These are phyloP conservation scores for Pseudovirgaria hyperparasitica DNA, from an alignment of 2,329 filamentous ascomycete genomes.

Conservation along the genomic window DNA sequence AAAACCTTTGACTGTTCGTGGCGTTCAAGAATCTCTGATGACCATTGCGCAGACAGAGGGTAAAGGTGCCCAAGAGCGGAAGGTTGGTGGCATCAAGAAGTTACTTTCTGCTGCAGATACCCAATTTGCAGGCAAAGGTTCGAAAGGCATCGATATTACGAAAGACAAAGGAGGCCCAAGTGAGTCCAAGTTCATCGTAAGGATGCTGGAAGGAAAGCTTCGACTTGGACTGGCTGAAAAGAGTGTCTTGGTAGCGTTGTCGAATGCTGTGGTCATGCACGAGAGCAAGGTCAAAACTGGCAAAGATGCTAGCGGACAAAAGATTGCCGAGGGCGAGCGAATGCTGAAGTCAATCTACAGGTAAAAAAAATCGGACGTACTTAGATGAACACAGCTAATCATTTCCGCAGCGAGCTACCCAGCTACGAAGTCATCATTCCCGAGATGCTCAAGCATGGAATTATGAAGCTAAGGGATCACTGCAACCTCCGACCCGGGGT, in stretches of 20 bases:
- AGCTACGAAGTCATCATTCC: constrained; percentile 94
- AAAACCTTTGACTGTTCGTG: constrained; percentile 73
- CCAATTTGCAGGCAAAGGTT: constrained; percentile 52
- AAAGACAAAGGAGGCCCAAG: constrained; percentile 89
- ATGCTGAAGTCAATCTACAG: constrained; percentile 85
- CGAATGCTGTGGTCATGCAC: constrained; percentile 77
- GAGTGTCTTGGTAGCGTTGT: constrained; percentile 79
- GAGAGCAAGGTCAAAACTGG: constrained; percentile 58
- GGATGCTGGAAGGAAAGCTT: constrained; percentile 89
- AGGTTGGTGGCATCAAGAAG: constrained; percentile 93
- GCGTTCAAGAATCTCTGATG: constrained; percentile 80
- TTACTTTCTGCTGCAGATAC: constrained; percentile 82
- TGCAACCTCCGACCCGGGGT: constrained; percentile 91
- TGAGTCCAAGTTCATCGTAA: constrained; percentile 86
- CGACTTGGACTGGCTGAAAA: constrained; percentile 83
- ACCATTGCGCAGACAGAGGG: constrained; percentile 77
- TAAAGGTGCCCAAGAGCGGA: constrained; percentile 76
- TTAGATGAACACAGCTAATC: constrained; percentile 19
- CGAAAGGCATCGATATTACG: constrained; percentile 60
- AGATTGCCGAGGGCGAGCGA: constrained; percentile 72
- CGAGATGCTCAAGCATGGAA: constrained; percentile 73
- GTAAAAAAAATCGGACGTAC: constrained; percentile 29
- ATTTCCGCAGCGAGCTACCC: constrained; percentile 61
- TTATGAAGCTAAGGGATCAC: constrained; percentile 66
- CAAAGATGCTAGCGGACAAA: constrained; percentile 57